A percentile compares a stretch with the other conserved stretches of the same genome.
These are phyloP conservation scores for Batrachochytrium dendrobatidis DNA, from an alignment of 371 early-diverging fungal species.

Conservation along the genomic window DNA sequence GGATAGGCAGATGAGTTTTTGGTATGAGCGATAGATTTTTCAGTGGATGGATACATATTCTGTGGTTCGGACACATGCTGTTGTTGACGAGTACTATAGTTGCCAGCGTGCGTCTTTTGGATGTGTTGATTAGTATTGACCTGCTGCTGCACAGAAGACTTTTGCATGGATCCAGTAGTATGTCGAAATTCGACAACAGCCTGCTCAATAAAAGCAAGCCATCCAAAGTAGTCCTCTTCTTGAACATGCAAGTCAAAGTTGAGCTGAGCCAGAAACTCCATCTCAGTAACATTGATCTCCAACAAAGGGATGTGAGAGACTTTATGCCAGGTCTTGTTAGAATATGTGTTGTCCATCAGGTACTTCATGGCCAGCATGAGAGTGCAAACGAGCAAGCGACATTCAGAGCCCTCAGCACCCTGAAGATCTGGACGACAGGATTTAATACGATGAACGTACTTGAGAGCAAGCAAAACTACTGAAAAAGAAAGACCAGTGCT, in stretches of 20 bases:
- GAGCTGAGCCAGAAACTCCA: constrained; percentile 9
- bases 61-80: no score
- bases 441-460: constrained; percentile 21
- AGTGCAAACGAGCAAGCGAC: constrained; percentile 19
- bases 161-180: neutral
- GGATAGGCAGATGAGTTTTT: no score
- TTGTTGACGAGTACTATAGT: no score
- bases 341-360: constrained; percentile 24
- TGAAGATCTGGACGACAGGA: constrained; percentile 10
- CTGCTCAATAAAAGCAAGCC: constrained; percentile 1
- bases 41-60: no score
- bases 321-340: constrained; percentile 29
- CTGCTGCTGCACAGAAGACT: constrained; percentile 7
- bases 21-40: no score
- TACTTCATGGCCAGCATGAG: constrained; percentile 22
- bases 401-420: constrained; percentile 23
- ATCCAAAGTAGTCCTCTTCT: constrained; percentile 6
- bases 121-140: neutral
- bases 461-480: constrained; percentile 19
- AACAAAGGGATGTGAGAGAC: constrained; percentile 22
- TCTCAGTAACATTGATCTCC: constrained; percentile 28
- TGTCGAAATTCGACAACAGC: constrained; percentile 2
- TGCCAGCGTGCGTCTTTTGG: no score
- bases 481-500: constrained; percentile 15
- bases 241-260: constrained; percentile 8